These are phyloP conservation scores for Euphorbia celastroides DNA, from an alignment of 441 rosid species.

Conservation along the genomic window DNA sequence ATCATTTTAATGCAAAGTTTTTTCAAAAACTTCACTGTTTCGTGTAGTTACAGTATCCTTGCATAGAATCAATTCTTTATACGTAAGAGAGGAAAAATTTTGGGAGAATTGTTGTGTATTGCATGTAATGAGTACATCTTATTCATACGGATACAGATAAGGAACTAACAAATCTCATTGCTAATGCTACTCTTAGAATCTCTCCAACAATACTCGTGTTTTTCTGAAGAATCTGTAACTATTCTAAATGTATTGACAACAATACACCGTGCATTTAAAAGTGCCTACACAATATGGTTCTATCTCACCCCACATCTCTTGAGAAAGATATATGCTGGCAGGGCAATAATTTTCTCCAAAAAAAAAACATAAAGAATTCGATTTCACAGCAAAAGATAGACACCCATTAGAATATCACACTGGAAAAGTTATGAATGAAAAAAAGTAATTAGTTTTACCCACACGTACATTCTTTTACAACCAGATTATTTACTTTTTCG, in stretches of 20 bases:
- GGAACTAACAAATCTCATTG: no score
- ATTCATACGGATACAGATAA: no score
- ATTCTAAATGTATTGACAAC: no score
- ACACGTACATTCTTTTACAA: background rate
- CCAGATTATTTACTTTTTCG: no score
- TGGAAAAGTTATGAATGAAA: background rate
- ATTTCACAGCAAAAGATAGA: constrained; percentile 8
- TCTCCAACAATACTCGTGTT: no score
- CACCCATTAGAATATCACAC: background rate
- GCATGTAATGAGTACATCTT: no score
- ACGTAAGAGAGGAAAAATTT: no score
- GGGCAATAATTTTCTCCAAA: background rate
- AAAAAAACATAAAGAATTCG: background rate
- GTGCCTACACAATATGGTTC: background rate
- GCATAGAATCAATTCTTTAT: background rate
- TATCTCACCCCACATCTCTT: constrained; percentile 4
- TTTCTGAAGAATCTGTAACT: no score
- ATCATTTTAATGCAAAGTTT: background rate
- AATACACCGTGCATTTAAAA: background rate
- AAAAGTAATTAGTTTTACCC: background rate
- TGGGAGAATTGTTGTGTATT: no score
- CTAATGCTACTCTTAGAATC: no score
- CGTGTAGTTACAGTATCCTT: background rate
- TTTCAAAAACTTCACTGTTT: background rate
- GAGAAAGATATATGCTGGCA: background rate